Conservation (phyloP, 2,329 filamentous ascomycete genomes). For the Emmonsia crescens region DNA sequence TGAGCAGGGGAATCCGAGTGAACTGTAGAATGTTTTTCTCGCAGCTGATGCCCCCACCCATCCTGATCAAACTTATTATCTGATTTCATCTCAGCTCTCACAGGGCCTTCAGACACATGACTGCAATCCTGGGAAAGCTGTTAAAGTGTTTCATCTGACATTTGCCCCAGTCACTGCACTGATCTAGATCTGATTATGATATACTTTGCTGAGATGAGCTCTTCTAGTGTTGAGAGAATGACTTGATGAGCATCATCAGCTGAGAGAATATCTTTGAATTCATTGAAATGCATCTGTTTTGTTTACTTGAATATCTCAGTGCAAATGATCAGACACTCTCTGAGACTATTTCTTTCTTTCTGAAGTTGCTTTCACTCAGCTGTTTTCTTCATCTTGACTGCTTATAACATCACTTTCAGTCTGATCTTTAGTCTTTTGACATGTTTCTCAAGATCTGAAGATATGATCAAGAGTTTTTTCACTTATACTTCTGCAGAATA, state of each 20-base stretch:
- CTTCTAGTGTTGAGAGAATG: background rate
- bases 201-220: background rate
- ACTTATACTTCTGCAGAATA: background rate
- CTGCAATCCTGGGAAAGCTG: no score
- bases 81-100: no score
- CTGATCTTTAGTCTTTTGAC: no score
- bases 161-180: background rate
- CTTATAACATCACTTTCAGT: no score
- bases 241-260: background rate
- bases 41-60: background rate
- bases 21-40: background rate
- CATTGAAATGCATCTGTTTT: slow-evolving; percentile 2
- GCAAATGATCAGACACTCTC: background rate
- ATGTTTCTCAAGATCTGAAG: no score
- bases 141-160: background rate
- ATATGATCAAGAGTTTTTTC: no score
- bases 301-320: background rate
- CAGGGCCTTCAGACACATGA: no score
- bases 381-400: no score
- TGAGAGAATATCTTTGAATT: background rate
- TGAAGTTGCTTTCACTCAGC: no score
- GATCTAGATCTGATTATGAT: background rate
- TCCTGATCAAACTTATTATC: background rate
- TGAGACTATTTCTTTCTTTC: background rate
- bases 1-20: background rate